Evolutionary conservation across 2,329 filamentous ascomycete species (phyloP).

Genomic region (Fusarium sp.): DNA sequence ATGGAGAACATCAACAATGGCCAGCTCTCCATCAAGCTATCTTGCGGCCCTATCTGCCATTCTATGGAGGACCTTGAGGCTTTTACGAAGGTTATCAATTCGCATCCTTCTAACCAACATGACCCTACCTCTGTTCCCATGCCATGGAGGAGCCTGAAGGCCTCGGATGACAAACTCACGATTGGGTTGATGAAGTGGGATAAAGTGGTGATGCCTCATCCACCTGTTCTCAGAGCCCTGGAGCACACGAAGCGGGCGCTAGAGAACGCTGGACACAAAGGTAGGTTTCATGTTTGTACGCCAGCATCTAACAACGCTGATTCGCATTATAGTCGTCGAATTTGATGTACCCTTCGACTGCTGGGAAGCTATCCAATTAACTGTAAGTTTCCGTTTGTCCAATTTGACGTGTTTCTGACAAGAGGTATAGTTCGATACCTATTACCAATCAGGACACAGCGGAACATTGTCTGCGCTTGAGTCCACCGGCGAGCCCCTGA

Average conservation of each 20-base stretch:
- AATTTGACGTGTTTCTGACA: not conserved
- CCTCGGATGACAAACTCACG: not conserved
- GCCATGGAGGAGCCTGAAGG: constrained; percentile 5
- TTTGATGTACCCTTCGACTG: constrained; percentile 21
- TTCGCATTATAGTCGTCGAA: constrained; percentile 7
- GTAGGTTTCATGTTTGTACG: not conserved
- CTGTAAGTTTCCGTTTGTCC: not conserved
- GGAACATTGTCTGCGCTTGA: not conserved
- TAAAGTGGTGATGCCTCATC: constrained; percentile 23
- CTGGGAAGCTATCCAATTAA: constrained; percentile 14
- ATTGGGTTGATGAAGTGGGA: constrained; percentile 26
- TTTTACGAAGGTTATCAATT: constrained; percentile 17
- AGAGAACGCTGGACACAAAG: constrained; percentile 15
- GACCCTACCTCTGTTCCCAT: constrained; percentile 6
- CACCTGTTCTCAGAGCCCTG: constrained; percentile 13
- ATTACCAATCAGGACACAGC: constrained; percentile 11
- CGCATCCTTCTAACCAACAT: not conserved
- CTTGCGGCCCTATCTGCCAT: constrained; percentile 54
- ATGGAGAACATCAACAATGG: constrained; percentile 25
- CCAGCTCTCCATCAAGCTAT: constrained; percentile 55
- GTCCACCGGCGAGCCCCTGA: constrained; percentile 13
- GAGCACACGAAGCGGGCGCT: constrained; percentile 7
- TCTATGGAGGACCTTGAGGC: constrained; percentile 11
- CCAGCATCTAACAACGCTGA: not conserved
- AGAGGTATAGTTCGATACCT: constrained; percentile 4